Percentiles rank a stretch among this genome's conserved stretches.
phyloP scores from a whole-genome alignment of 1,284 basidiomycete genomes.

The Serendipita sp. region DNA sequence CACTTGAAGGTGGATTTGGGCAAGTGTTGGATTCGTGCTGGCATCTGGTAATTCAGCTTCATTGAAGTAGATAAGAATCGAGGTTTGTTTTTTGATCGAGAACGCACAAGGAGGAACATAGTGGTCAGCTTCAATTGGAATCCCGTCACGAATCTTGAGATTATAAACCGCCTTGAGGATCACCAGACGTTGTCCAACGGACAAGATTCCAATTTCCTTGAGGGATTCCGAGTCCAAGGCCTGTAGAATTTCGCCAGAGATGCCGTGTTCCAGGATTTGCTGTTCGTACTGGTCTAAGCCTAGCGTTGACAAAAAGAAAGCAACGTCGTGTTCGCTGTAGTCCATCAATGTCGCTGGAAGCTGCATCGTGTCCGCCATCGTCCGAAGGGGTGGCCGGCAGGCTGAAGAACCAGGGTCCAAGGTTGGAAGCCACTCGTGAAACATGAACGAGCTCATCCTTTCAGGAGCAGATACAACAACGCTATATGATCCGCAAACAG shows the following conservation, averaged over 20 bases:
- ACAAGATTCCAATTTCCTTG: constrained; percentile 71
- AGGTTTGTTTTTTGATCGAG: background rate
- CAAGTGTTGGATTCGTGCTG: constrained; percentile 43
- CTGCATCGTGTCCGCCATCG: constrained; percentile 8
- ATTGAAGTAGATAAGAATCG: background rate
- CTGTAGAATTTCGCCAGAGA: constrained; percentile 77
- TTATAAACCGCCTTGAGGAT: constrained; percentile 85
- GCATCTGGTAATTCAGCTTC: constrained; percentile 56
- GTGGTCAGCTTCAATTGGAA: constrained; percentile 73
- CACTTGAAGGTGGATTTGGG: constrained; percentile 53
- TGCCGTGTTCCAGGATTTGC: constrained; percentile 57
- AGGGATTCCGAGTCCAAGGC: constrained; percentile 69
- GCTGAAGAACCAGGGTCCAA: background rate
- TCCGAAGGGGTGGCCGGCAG: background rate
- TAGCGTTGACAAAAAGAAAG: constrained; percentile 5
- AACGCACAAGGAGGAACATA: constrained; percentile 81
- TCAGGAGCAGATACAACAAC: constrained; percentile 36
- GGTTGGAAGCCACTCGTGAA: background rate
- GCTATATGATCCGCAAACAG: constrained; percentile 60
- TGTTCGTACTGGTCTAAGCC: constrained; percentile 8
- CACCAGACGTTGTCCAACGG: constrained; percentile 74
- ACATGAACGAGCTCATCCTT: constrained; percentile 2
- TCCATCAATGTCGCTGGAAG: background rate
- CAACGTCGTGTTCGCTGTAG: constrained; percentile 2
- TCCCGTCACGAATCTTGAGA: constrained; percentile 66